A percentile compares a stretch with the other conserved stretches of the same genome.
phyloP scores from a whole-genome alignment of 1,284 basidiomycete genomes.

The Xanthoconium separans region DNA sequence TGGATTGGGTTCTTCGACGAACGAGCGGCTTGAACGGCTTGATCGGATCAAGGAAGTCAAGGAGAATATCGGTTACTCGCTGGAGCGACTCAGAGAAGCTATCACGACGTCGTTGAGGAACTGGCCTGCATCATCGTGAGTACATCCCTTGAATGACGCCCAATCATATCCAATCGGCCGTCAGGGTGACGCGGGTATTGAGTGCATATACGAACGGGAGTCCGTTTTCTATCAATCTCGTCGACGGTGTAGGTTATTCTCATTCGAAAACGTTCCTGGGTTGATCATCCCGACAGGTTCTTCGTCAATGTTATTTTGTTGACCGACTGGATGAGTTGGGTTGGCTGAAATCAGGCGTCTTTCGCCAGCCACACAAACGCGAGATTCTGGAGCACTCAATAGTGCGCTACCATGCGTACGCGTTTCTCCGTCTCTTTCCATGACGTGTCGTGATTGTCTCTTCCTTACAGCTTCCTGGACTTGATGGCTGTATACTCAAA shows the following conservation, averaged over 20 bases:
- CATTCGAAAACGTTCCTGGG: not conserved
- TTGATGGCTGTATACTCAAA: conserved; percentile 16
- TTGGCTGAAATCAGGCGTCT: conserved; percentile 26
- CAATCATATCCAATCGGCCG: not conserved
- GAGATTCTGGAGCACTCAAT: conserved; percentile 33
- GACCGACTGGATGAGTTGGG: conserved; percentile 36
- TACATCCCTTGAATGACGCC: conserved; percentile 1
- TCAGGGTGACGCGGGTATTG: conserved; percentile 28
- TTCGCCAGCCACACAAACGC: conserved; percentile 21
- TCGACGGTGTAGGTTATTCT: conserved; percentile 35
- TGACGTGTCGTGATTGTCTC: not conserved
- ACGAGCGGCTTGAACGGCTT: conserved; percentile 22
- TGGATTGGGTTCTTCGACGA: not conserved
- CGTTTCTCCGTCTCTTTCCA: not conserved
- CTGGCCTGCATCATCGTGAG: conserved; percentile 36
- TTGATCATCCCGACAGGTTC: conserved; percentile 27
- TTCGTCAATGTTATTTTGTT: conserved; percentile 45
- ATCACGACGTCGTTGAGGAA: conserved; percentile 19
- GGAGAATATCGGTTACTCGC: conserved; percentile 30
- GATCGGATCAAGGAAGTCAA: conserved; percentile 28
- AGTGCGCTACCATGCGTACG: conserved; percentile 42
- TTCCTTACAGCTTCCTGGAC: conserved; percentile 26
- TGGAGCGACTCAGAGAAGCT: conserved; percentile 18
- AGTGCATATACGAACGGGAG: conserved; percentile 36
- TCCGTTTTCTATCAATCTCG: conserved; percentile 39